A percentile compares a stretch with the other conserved stretches of the same genome.
These are phyloP conservation scores for Lepiota subincarnata DNA, from an alignment of 768 basidiomycete species.

Conservation along the genomic window DNA sequence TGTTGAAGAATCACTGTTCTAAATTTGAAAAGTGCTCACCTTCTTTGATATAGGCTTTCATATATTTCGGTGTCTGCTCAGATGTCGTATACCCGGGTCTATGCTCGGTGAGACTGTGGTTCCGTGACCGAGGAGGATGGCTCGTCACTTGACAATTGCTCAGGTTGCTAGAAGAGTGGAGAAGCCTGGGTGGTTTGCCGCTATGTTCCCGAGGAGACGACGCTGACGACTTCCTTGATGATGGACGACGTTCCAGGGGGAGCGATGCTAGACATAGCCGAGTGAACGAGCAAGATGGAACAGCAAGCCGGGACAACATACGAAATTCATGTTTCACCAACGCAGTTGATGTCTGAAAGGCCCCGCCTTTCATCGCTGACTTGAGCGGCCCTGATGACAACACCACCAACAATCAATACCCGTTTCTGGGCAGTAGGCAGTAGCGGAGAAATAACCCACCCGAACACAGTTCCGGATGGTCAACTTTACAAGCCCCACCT, in stretches of 20 bases:
- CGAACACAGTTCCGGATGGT: slow-evolving; percentile 1
- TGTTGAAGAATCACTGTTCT: neutral
- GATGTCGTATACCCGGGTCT: neutral
- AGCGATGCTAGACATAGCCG: neutral
- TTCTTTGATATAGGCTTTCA: slow-evolving; percentile 25
- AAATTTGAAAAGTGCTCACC: slow-evolving; percentile 11
- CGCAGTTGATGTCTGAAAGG: neutral
- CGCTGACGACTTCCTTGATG: neutral
- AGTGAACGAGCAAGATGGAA: neutral
- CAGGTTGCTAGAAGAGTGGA: neutral
- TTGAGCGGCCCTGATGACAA: slow-evolving; percentile 6
- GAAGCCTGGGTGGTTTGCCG: neutral
- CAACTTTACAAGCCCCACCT: neutral
- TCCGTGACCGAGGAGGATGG: slow-evolving; percentile 5
- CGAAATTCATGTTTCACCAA: slow-evolving; percentile 9
- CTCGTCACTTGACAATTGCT: neutral
- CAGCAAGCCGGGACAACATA: neutral
- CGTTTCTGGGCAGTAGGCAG: no score
- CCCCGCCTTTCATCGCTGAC: slow-evolving; percentile 8
- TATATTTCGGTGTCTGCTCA: slow-evolving; percentile 21
- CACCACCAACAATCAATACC: neutral
- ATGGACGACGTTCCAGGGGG: slow-evolving; percentile 6
- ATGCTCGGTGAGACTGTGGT: slow-evolving; percentile 11
- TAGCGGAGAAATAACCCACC: neutral
- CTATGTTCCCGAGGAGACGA: slow-evolving; percentile 9